phyloP scores from a whole-genome alignment of 2,329 filamentous ascomycete species.

The Dendryphion nanum region DNA sequence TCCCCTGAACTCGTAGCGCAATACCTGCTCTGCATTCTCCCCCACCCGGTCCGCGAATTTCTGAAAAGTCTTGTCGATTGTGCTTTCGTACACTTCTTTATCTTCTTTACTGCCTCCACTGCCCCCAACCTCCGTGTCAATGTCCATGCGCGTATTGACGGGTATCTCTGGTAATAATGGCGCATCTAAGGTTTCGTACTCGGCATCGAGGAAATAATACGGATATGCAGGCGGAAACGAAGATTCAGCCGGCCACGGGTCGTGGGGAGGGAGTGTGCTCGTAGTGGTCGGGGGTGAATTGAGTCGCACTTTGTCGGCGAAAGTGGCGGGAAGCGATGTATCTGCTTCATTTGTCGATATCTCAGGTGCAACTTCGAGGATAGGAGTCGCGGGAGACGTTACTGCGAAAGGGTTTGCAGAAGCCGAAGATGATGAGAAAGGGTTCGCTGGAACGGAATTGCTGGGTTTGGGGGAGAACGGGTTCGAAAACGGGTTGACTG shows the following conservation, averaged over 20 bases:
- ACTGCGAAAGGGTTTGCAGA: slow-evolving; percentile 26
- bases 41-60: slow-evolving; percentile 51
- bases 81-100: slow-evolving; percentile 49
- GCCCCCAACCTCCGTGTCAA: slow-evolving; percentile 37
- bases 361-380: slow-evolving; percentile 12
- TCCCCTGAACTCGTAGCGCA: slow-evolving; percentile 51
- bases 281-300: slow-evolving; percentile 39
- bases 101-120: slow-evolving; percentile 41
- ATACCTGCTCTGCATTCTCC: slow-evolving; percentile 51
- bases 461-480: slow-evolving; percentile 56
- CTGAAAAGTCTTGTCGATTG: slow-evolving; percentile 51
- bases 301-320: slow-evolving; percentile 68
- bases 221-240: slow-evolving; percentile 71
- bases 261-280: slow-evolving; percentile 44
- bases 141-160: slow-evolving; percentile 45
- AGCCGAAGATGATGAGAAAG: slow-evolving; percentile 49
- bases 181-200: slow-evolving; percentile 80
- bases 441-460: slow-evolving; percentile 49
- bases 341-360: slow-evolving; percentile 22
- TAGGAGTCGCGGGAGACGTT: slow-evolving; percentile 28
- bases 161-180: slow-evolving; percentile 52
- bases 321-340: slow-evolving; percentile 67
- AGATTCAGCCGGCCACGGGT: slow-evolving; percentile 73
- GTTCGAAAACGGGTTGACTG: slow-evolving; percentile 45
- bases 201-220: slow-evolving; percentile 77